Base-by-base conservation (phyloP, 2,329 filamentous ascomycete species). In the Trichophyton verrucosum region DNA sequence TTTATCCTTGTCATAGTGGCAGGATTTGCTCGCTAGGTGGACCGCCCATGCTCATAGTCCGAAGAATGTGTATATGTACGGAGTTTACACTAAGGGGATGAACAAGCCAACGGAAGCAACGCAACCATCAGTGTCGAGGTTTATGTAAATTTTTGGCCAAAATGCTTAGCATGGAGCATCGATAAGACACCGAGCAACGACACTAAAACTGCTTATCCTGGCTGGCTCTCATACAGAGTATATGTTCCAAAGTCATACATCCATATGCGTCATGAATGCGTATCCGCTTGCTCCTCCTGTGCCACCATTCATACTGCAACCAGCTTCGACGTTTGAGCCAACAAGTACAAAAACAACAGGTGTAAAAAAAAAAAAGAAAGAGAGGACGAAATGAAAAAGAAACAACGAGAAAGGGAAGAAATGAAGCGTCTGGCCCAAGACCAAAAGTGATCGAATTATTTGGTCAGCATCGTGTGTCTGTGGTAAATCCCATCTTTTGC, bases 21-120 rank as follows among this genome's bases (percentile, higher is more conserved):
- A 55, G 51, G 51, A 55, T 36, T 55, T 55, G n/a, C 51, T 55
- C 17, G 51, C 17, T 17, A 38, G n/a, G 24, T 55, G 51, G 51
- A 36, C 51, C 51, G 51, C 51, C 51, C 27, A 55, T 51, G 46
- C 24, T 51, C 46, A 51, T 51, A 51, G 46, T 51, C 46, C 46
- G 46, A 51, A 51, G 46, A 55, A 38, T n/a, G 33, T 38, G 33
- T 38, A 9, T 38, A 6, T 36, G 15, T 55, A 38, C 30, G 51
- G 51, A 36, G 30, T 55, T 36, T n/a, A 36, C 51, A 33, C 22
- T 5, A 17, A 44, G n/a, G n/a, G 49, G 7, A 55, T 3, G 38
- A 33, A 55, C 27, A 55, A 36, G 27, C 51, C 51, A 55, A 36
- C 51, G 6, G n/a, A 33, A 24, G 27, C 46, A 51, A 13, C 46